Conservation (phyloP, 2,329 filamentous ascomycete genomes). For the Calonectria leucothoes region DNA sequence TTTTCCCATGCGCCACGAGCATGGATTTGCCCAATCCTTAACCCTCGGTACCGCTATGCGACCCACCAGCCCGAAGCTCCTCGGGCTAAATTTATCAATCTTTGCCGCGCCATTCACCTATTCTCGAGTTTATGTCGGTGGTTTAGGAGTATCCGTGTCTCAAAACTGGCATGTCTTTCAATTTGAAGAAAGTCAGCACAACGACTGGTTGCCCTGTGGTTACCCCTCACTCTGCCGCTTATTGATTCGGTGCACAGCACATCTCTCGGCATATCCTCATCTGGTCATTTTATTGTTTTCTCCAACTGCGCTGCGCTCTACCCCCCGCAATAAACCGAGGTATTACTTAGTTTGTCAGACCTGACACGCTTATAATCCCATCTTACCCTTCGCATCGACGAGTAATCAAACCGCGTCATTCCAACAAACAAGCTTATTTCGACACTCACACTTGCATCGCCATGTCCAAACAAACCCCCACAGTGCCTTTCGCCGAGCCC, state of each 20-base stretch:
- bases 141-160: not conserved
- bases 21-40: not conserved
- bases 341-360: not conserved
- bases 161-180: not conserved
- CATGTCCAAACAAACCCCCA: not conserved
- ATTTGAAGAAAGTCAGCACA: not conserved
- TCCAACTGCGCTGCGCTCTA: not conserved
- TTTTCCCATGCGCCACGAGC: not conserved
- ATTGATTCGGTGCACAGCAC: not conserved
- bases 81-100: not conserved
- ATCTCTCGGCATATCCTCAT: constrained; percentile 2
- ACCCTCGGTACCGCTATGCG: not conserved
- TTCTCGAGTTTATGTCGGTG: not conserved
- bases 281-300: not conserved
- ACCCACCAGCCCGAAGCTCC: not conserved
- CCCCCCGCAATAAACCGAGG: constrained; percentile 1
- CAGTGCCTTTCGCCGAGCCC: constrained; percentile 76
- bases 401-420: not conserved
- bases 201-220: not conserved
- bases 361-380: not conserved
- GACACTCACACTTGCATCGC: not conserved
- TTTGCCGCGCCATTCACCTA: not conserved
- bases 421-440: not conserved
- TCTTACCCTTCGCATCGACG: not conserved
- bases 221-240: not conserved